Base-by-base conservation (phyloP, 1,284 basidiomycete species). In the Schizophyllum commune region DNA sequence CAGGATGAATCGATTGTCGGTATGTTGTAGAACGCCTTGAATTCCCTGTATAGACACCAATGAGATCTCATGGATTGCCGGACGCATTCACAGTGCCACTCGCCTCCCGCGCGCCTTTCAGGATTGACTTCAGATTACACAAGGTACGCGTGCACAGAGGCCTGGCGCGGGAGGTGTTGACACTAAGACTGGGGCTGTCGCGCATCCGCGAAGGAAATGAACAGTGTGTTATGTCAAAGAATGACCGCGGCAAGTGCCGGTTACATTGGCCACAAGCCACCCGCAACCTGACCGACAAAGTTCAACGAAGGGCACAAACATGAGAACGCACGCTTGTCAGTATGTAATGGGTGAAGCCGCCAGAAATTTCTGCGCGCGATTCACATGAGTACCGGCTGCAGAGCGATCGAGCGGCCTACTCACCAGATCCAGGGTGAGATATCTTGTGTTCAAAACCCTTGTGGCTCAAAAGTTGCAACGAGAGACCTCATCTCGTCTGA, bases 271-370 rank as follows among this genome's bases (percentile, higher is more conserved):
- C 27, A 27, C 27, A 27, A 27, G 27, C 27, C 27, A 27, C 27
- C 27, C 27, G 27, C 5, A 27, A 27, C 27, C 27, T 3, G 27
- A 5, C 27, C 27, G 27, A 27, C 76, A 75, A 15, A 86, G 70
- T 2, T 79, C 79, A 61, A 89, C 84, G 61, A 88, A 82, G 66
- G 83, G 89, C 0, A 83, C 88, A 8, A 86, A 39, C 9, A 87
- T 81, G 58, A 80, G 79, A n/a, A 73, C 77, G 83, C 83, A 86
- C 81, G 80, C 27, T 27, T 5, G 84, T 72, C 79, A 82, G 2
- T 68, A 74, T 8, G 80, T 72, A 32, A 88, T 80, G 69, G 91
- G 88, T 75, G 86, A 86, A 73, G 67, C 88, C 86, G 1, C 85
- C 85, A 2, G 82, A 27, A 5, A 3, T 3, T 27, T 27, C 27